These are phyloP conservation scores for Physaria fendleri DNA, from an alignment of 345 rosid species.

Conservation along the genomic window DNA sequence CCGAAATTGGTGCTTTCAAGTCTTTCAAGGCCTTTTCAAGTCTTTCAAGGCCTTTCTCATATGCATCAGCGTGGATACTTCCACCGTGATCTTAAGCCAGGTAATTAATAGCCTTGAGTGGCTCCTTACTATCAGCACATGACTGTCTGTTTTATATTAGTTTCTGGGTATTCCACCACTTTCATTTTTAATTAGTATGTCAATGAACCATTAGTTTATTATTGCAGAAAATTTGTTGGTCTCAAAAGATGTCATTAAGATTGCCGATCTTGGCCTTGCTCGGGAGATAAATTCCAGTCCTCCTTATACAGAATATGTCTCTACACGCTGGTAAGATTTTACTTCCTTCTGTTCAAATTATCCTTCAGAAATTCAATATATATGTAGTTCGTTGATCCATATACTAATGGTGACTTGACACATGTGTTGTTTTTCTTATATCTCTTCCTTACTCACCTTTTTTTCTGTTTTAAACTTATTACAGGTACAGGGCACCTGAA, in stretches of 20 bases:
- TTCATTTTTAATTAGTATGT: not conserved
- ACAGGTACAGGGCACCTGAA: conserved; percentile 99
- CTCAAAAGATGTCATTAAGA: conserved; percentile 61
- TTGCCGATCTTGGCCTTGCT: conserved; percentile 98
- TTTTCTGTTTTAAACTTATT: not conserved
- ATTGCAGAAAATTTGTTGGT: conserved; percentile 74
- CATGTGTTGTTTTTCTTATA: not conserved
- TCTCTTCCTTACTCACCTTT: not conserved
- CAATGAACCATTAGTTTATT: not conserved
- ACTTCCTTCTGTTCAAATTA: not conserved
- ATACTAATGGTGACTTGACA: not conserved
- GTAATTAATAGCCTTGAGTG: conserved; percentile 35
- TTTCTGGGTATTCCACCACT: not conserved
- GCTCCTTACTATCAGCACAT: conserved; percentile 1
- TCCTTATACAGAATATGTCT: conserved; percentile 86
- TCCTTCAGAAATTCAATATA: not conserved
- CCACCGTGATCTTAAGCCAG: conserved; percentile 99
- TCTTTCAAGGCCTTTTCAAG: conserved; percentile 96
- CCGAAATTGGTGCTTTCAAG: conserved; percentile 95
- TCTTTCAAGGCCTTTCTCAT: conserved; percentile 90
- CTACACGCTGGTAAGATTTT: conserved; percentile 81
- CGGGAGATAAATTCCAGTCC: conserved; percentile 81
- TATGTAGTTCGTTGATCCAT: not conserved
- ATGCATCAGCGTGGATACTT: conserved; percentile 94
- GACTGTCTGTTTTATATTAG: not conserved